Evolutionary conservation across 2,329 filamentous ascomycete genomes (phyloP).

Genomic region (Penicillium sp.): DNA sequence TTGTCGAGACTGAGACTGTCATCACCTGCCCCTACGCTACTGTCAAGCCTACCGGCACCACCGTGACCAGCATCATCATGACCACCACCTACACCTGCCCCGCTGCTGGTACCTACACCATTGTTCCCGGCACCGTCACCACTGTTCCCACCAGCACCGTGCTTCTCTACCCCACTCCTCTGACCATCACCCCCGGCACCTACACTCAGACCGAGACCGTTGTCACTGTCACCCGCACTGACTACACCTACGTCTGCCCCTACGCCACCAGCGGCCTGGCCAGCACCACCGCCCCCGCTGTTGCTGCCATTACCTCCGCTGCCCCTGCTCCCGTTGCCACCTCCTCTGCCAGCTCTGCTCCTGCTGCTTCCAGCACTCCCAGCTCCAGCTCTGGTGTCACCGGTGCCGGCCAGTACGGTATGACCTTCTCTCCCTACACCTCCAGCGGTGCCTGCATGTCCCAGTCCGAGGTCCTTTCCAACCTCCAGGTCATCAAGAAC

Average conservation of each 20-base stretch:
- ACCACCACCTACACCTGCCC: conserved; percentile 77
- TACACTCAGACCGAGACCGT: conserved; percentile 72
- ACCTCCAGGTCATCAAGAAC: conserved; percentile 66
- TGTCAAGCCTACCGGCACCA: conserved; percentile 62
- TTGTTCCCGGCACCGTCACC: conserved; percentile 68
- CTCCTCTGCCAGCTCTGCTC: conserved; percentile 23
- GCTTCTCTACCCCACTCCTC: conserved; percentile 68
- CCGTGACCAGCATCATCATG: conserved; percentile 70
- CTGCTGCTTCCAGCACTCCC: conserved; percentile 26
- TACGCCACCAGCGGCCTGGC: conserved; percentile 57
- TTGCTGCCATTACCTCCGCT: conserved; percentile 34
- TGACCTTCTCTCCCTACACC: conserved; percentile 81
- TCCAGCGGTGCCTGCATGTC: conserved; percentile 67
- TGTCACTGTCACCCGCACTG: conserved; percentile 72
- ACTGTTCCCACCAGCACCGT: conserved; percentile 60
- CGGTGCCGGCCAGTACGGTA: conserved; percentile 65
- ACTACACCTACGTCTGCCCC: conserved; percentile 74
- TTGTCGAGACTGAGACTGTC: conserved; percentile 70
- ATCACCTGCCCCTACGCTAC: conserved; percentile 74
- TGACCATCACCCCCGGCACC: conserved; percentile 70
- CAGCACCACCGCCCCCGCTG: conserved; percentile 28
- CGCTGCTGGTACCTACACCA: conserved; percentile 75
- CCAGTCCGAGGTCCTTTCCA: conserved; percentile 60
- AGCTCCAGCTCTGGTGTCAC: conserved; percentile 38
- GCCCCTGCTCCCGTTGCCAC: conserved; percentile 26